These are phyloP conservation scores for Trametes pubescens DNA, from an alignment of 1,284 basidiomycete genomes.

Conservation along the genomic window DNA sequence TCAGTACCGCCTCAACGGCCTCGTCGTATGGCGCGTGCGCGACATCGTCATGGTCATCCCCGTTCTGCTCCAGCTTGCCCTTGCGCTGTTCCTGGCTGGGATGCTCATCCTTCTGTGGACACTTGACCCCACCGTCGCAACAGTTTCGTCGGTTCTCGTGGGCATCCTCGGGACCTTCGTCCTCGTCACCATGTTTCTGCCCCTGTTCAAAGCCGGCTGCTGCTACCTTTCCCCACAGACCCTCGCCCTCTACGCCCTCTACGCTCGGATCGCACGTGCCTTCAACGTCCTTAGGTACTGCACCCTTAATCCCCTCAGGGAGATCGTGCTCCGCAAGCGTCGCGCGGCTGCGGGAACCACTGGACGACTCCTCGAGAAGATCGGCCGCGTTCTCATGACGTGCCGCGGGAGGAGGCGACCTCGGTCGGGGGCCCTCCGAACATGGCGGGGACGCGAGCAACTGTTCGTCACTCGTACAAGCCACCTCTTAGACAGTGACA, in stretches of 20 bases:
- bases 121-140: slow-evolving; percentile 31
- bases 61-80: slow-evolving; percentile 34
- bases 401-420: no score
- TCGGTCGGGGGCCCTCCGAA: background rate
- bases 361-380: background rate
- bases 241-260: background rate
- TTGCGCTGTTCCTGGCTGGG: slow-evolving; percentile 36
- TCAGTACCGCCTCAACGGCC: slow-evolving; percentile 32
- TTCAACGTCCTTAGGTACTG: background rate
- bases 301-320: background rate
- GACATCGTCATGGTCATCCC: slow-evolving; percentile 33
- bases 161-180: slow-evolving; percentile 2
- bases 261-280: background rate
- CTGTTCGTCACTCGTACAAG: background rate
- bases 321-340: background rate
- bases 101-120: slow-evolving; percentile 34
- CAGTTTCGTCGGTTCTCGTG: slow-evolving; percentile 22
- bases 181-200: background rate
- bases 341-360: background rate
- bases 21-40: slow-evolving; percentile 33
- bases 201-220: background rate
- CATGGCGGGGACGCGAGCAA: slow-evolving; percentile 1
- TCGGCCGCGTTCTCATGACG: background rate
- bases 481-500: background rate
- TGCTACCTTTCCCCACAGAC: slow-evolving; percentile 7